phyloP scores from a whole-genome alignment of 1,139 yeast genomes.

The Pichia sp. region DNA sequence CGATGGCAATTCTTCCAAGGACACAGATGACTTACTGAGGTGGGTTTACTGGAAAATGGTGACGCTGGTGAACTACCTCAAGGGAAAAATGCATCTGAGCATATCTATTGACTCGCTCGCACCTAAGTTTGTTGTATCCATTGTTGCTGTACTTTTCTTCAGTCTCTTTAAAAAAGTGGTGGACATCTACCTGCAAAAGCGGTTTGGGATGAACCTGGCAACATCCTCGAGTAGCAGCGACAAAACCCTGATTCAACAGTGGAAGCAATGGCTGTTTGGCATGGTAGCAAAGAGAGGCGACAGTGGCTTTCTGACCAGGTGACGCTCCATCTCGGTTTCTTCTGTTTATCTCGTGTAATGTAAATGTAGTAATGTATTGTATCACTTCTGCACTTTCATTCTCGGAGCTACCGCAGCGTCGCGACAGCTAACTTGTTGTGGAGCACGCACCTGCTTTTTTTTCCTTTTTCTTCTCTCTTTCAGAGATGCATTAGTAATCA shows the following conservation, averaged over 20 bases:
- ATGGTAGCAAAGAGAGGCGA: background rate
- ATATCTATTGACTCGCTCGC: background rate
- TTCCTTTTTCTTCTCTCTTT: background rate
- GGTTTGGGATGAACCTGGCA: background rate
- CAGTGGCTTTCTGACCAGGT: background rate
- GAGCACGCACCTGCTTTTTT: background rate
- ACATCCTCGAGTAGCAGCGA: background rate
- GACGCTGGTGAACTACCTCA: slow-evolving; percentile 1
- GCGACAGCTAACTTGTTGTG: background rate
- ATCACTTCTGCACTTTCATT: no score
- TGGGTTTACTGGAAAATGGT: slow-evolving; percentile 10
- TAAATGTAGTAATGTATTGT: no score
- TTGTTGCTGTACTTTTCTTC: slow-evolving; percentile 8
- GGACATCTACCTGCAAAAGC: slow-evolving; percentile 2
- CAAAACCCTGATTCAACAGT: background rate
- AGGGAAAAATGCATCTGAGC: background rate
- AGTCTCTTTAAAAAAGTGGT: slow-evolving; percentile 4
- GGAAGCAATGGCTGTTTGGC: background rate
- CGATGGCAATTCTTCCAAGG: background rate
- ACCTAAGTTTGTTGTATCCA: background rate
- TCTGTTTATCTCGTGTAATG: no score
- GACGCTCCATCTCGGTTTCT: no score
- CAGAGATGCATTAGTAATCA: background rate
- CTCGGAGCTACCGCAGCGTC: background rate
- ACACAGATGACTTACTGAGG: background rate